Evolutionary conservation across 192 early-diverging fungal species (phyloP).

Genomic region (Radiomyces spectabilis): DNA sequence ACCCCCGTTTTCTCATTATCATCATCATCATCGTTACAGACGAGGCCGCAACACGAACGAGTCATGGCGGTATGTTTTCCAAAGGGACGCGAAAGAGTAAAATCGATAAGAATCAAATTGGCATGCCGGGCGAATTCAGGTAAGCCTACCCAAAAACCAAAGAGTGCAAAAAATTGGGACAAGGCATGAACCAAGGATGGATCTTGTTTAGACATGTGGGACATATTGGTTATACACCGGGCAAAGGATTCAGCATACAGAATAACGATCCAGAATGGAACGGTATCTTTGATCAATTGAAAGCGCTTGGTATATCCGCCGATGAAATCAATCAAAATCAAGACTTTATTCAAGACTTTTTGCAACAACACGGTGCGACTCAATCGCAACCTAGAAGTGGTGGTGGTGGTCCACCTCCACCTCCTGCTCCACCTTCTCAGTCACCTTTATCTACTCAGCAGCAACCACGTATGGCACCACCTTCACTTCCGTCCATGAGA

Average conservation of each 20-base stretch:
- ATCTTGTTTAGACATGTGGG: slow-evolving; percentile 38
- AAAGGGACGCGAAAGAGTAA: slow-evolving; percentile 39
- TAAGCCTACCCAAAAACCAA: neutral
- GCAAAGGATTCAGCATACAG: slow-evolving; percentile 54
- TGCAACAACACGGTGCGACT: slow-evolving; percentile 53
- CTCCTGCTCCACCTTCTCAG: too few relatives aligned
- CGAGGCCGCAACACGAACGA: too few relatives aligned
- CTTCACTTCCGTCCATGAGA: slow-evolving; percentile 33
- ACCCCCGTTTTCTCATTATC: slow-evolving; percentile 16
- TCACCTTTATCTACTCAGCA: slow-evolving; percentile 11
- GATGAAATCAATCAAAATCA: slow-evolving; percentile 60
- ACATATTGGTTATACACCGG: slow-evolving; percentile 53
- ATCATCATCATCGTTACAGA: slow-evolving; percentile 13
- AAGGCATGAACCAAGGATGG: neutral
- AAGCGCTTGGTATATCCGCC: slow-evolving; percentile 50
- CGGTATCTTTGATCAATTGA: slow-evolving; percentile 60
- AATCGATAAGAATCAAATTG: slow-evolving; percentile 55
- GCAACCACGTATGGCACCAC: slow-evolving; percentile 20
- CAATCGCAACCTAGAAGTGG: too few relatives aligned
- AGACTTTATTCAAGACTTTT: slow-evolving; percentile 62
- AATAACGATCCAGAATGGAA: slow-evolving; percentile 68
- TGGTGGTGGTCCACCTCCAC: slow-evolving; percentile 43
- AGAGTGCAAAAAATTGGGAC: neutral
- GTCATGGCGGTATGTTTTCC: too few relatives aligned
- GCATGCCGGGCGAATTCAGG: slow-evolving; percentile 46